Percentiles rank a stretch among this genome's conserved stretches.
Conservation (phyloP, 2,329 filamentous ascomycete species). For the Diplodia scrobiculata region DNA sequence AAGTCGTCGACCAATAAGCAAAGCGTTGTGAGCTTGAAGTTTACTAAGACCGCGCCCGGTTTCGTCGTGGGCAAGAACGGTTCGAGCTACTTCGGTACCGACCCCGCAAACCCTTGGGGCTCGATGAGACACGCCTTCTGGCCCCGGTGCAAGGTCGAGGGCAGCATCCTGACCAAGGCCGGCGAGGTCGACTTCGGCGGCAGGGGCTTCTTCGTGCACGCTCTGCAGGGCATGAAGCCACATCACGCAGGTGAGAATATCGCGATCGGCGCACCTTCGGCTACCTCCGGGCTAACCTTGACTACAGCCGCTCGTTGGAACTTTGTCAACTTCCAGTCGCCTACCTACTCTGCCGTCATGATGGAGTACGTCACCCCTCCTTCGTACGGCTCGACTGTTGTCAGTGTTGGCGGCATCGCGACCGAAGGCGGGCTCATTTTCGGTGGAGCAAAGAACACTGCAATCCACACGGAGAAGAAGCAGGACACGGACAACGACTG, state of each 20-base stretch:
- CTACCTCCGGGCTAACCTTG: background rate
- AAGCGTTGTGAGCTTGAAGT: slow-evolving; percentile 80
- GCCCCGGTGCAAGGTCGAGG: slow-evolving; percentile 81
- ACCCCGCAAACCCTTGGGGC: slow-evolving; percentile 85
- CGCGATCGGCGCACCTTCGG: slow-evolving; percentile 15
- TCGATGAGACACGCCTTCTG: slow-evolving; percentile 91
- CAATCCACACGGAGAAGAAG: slow-evolving; percentile 68
- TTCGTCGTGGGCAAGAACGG: slow-evolving; percentile 85
- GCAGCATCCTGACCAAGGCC: slow-evolving; percentile 79
- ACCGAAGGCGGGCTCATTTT: slow-evolving; percentile 79
- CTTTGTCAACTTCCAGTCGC: slow-evolving; percentile 87
- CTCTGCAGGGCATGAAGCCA: slow-evolving; percentile 97
- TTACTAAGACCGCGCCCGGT: slow-evolving; percentile 74
- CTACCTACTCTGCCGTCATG: slow-evolving; percentile 81
- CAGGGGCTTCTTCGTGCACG: slow-evolving; percentile 76
- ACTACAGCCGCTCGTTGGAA: slow-evolving; percentile 77
- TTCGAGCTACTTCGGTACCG: slow-evolving; percentile 81
- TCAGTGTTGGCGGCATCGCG: slow-evolving; percentile 79
- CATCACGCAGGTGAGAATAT: slow-evolving; percentile 74
- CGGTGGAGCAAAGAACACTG: slow-evolving; percentile 67
- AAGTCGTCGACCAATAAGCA: slow-evolving; percentile 83
- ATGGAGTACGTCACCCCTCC: slow-evolving; percentile 96
- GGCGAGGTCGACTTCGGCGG: slow-evolving; percentile 82
- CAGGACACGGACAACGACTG: slow-evolving; percentile 79
- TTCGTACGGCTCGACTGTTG: slow-evolving; percentile 83